Evolutionary conservation across 805 yeast genomes (phyloP), one percentile per base, ranked within the genome.

Genomic region (Schwanniomyces yamadae): DNA sequence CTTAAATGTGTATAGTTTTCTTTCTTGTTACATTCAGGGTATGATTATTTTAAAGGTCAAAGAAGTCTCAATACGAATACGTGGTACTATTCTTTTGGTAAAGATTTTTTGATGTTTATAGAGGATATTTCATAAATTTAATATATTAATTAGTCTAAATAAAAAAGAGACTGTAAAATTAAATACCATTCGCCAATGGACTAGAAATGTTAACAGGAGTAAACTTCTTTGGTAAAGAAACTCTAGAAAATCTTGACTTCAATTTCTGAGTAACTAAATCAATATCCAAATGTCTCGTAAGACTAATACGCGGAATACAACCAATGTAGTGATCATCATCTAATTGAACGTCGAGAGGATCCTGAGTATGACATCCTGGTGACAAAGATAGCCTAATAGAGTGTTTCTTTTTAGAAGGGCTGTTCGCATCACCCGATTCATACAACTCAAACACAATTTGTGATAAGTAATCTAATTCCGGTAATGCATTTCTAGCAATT

Each of bases 311-410:
- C 31, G 97, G 95, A 49, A 93, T 93, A 55, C 97, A 91, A 17
- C 96, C 90, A 44, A 93, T 93, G 62, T 93, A 91, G 63, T 93
- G 99, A 56, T 88, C 90, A 30, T 88, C 91, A 63, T 93, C 99
- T 31, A 93, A 71, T 60, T 91, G 96, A 30, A 95, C 95, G 63
- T 93, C 99, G 45, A 93, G 72, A 18, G 99, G 99, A 60, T 91
- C 96, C 53, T 89, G 95, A 0, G 98, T 90, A 63, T 93, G 97
- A 61, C 99, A 93, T 14, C 99, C 99, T 1, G 99, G 98, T 4
- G 96, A 85, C 49, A 93, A 72, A n/a, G 91, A 83, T 42, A 93
- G 73, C 52, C 98, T 75, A 37, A 93, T 84, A 4, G 96, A 84
- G 57, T 91, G 96, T 52, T 85, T 83, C 61, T 87, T 86, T 35